Conservation (phyloP, 1,139 yeast species). For the Kurtzmaniella natalensis region DNA sequence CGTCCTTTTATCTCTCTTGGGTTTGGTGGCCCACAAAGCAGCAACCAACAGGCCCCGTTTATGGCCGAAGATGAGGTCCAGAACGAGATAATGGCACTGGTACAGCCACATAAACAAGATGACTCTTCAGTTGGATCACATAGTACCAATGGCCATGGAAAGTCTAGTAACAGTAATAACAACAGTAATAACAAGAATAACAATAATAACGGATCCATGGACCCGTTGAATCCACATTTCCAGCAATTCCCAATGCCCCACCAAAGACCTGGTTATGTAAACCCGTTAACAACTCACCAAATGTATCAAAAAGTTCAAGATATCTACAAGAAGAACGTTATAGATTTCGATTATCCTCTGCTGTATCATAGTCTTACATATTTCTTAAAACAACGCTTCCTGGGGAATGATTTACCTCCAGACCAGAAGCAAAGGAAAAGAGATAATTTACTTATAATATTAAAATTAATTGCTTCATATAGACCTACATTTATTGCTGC, state of each 20-base stretch:
- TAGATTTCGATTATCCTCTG: slow-evolving; percentile 62
- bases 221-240: slow-evolving; percentile 2
- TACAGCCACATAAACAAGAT: slow-evolving; percentile 6
- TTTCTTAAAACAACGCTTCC: slow-evolving; percentile 52
- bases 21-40: slow-evolving; percentile 17
- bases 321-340: slow-evolving; percentile 51
- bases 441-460: slow-evolving; percentile 48
- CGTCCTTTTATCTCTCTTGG: slow-evolving; percentile 45
- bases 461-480: slow-evolving; percentile 65
- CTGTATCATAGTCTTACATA: slow-evolving; percentile 61
- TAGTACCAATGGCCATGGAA: background rate
- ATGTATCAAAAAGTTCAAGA: slow-evolving; percentile 62
- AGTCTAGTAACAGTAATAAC: slow-evolving; percentile 1
- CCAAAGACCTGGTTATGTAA: slow-evolving; percentile 25
- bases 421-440: slow-evolving; percentile 33
- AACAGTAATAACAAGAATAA: slow-evolving; percentile 2
- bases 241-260: slow-evolving; percentile 5
- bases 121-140: slow-evolving; percentile 7
- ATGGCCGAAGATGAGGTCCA: slow-evolving; percentile 6
- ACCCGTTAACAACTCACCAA: slow-evolving; percentile 58
- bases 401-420: slow-evolving; percentile 30
- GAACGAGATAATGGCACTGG: slow-evolving; percentile 1
- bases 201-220: background rate
- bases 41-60: slow-evolving; percentile 10
- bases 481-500: slow-evolving; percentile 73